Percentiles rank a stretch among this genome's conserved stretches.
phyloP scores from a whole-genome alignment of 495 filamentous ascomycete genomes.

The Neurospora sp. region DNA sequence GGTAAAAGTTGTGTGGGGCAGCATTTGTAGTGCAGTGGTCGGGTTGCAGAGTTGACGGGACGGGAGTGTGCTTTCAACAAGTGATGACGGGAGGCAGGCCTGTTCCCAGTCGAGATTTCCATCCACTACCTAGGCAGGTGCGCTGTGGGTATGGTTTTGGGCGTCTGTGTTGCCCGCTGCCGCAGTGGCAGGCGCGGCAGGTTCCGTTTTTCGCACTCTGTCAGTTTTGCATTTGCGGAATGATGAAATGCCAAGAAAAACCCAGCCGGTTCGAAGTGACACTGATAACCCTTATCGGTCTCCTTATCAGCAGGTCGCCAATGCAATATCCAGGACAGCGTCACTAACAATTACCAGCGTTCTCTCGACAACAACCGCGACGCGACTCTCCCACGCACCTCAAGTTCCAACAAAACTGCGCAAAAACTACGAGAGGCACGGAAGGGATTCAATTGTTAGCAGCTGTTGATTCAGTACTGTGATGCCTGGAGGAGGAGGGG shows the following conservation, averaged over 20 bases:
- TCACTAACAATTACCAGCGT: not conserved
- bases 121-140: not conserved
- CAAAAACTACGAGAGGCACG: not conserved
- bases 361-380: not conserved
- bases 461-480: not conserved
- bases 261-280: not conserved
- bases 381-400: not conserved
- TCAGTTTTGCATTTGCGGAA: not conserved
- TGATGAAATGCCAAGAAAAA: not conserved
- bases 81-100: not conserved
- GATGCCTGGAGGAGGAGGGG: conserved; percentile 32
- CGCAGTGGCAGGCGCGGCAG: not conserved
- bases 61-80: not conserved
- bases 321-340: not conserved
- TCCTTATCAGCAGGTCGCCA: not conserved
- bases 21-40: not conserved
- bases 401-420: not conserved
- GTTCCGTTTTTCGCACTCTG: not conserved
- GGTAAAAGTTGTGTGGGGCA: not conserved
- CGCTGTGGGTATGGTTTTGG: not conserved
- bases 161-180: not conserved
- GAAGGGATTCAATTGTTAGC: not conserved
- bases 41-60: not conserved
- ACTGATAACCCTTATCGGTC: not conserved
- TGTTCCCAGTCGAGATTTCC: not conserved